Evolutionary conservation across 75 land plant species (phyloP).

Genomic region (Isoetes taiwanensis): DNA sequence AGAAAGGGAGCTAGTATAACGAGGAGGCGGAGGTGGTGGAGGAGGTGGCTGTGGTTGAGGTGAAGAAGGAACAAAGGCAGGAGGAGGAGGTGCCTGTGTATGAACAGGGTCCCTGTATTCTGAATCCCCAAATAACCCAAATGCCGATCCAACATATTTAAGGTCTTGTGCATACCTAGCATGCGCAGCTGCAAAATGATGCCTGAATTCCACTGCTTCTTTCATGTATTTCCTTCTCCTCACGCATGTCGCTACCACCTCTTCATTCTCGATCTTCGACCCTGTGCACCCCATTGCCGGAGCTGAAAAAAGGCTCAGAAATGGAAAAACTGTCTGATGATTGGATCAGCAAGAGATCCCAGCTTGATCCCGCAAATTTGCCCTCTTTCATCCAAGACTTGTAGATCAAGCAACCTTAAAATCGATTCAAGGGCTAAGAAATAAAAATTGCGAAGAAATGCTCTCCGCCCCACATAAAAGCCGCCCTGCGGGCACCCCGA

Average conservation of each 20-base stretch:
- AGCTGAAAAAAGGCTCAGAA: too few relatives aligned
- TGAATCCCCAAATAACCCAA: neutral
- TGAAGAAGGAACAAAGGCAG: too few relatives aligned
- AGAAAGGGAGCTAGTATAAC: too few relatives aligned
- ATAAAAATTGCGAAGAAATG: too few relatives aligned
- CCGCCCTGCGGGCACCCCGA: too few relatives aligned
- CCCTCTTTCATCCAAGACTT: too few relatives aligned
- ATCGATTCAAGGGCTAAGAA: too few relatives aligned
- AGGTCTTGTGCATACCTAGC: neutral
- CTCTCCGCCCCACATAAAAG: too few relatives aligned
- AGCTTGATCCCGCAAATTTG: too few relatives aligned
- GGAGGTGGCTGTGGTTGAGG: neutral
- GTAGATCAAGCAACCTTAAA: too few relatives aligned
- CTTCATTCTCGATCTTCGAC: slow-evolving; percentile 2
- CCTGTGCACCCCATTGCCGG: slow-evolving; percentile 2
- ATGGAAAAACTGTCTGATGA: too few relatives aligned
- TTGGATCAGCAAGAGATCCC: too few relatives aligned
- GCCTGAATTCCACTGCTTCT: neutral
- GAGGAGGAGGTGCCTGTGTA: neutral
- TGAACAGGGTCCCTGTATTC: neutral
- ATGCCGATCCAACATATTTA: neutral
- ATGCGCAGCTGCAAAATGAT: neutral
- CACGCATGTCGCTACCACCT: neutral
- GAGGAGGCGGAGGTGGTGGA: neutral
- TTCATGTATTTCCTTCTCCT: neutral